Evolutionary conservation across 345 rosid species (phyloP).

Genomic region (Citrus inodora): DNA sequence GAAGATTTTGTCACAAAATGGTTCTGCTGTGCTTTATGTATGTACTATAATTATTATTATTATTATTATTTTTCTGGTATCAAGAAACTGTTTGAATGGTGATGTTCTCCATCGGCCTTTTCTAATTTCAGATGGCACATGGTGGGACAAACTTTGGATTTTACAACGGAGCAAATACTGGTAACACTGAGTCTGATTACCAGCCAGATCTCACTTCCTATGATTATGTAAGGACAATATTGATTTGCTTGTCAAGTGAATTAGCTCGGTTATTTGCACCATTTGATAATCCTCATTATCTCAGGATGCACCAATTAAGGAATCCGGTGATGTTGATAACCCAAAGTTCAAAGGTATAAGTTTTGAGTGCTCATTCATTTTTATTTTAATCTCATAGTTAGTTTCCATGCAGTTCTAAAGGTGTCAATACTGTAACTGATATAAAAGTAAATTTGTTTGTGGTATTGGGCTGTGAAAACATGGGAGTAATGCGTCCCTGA

Average conservation of each 20-base stretch:
- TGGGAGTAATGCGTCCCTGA: background rate
- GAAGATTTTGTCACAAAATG: conserved; percentile 70
- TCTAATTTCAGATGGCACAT: conserved; percentile 75
- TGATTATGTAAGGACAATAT: conserved; percentile 61
- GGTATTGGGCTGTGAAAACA: background rate
- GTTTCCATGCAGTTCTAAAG: background rate
- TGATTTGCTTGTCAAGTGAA: background rate
- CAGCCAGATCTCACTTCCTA: conserved; percentile 94
- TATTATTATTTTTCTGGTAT: background rate
- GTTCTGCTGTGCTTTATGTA: conserved; percentile 97
- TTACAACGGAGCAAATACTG: conserved; percentile 92
- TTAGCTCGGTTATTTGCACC: background rate
- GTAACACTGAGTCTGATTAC: conserved; percentile 54
- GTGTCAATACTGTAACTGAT: background rate
- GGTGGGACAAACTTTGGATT: conserved; percentile 99
- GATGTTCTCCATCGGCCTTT: background rate
- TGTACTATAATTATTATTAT: conserved; percentile 4
- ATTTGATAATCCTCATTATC: conserved; percentile 11
- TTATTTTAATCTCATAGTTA: background rate
- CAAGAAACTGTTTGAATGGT: conserved; percentile 1
- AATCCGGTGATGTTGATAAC: conserved; percentile 78
- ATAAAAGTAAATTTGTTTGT: background rate
- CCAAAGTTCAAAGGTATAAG: conserved; percentile 68
- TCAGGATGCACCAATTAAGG: conserved; percentile 96
- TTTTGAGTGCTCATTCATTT: background rate